A percentile compares a stretch with the other conserved stretches of the same genome.
Evolutionary conservation across 140 eudicot genomes (phyloP).

Genomic region (Flaveria floridana): DNA sequence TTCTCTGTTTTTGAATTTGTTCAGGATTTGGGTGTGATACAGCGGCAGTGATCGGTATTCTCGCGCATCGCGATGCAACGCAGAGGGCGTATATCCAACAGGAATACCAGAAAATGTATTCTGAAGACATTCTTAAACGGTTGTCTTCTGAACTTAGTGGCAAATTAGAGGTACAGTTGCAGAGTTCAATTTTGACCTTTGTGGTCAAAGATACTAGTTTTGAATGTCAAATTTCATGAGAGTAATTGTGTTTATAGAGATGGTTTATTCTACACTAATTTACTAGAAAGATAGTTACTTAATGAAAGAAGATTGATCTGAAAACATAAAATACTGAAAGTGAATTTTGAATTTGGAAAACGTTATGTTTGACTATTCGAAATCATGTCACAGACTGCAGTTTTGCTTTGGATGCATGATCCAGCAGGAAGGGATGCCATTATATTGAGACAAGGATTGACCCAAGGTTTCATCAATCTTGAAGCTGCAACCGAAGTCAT

Average conservation of each 20-base stretch:
- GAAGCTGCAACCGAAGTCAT: slow-evolving; percentile 54
- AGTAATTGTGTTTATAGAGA: neutral
- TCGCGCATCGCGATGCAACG: slow-evolving; percentile 49
- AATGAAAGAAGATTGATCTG: neutral
- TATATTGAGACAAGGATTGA: slow-evolving; percentile 42
- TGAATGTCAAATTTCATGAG: slow-evolving; percentile 9
- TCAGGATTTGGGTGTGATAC: slow-evolving; percentile 56
- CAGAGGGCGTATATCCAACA: slow-evolving; percentile 45
- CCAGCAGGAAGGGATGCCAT: slow-evolving; percentile 65
- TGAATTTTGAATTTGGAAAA: slow-evolving; percentile 15
- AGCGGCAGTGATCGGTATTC: slow-evolving; percentile 39
- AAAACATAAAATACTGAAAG: neutral
- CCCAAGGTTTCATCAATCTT: slow-evolving; percentile 30
- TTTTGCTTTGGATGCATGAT: slow-evolving; percentile 69
- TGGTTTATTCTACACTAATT: neutral
- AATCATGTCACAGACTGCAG: slow-evolving; percentile 43
- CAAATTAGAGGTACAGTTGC: slow-evolving; percentile 42
- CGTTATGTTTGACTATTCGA: slow-evolving; percentile 15
- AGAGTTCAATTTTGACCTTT: slow-evolving; percentile 11
- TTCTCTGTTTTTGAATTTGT: slow-evolving; percentile 11
- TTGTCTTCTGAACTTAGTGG: slow-evolving; percentile 52
- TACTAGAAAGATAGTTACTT: neutral
- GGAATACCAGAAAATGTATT: slow-evolving; percentile 44
- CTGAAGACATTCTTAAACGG: slow-evolving; percentile 45
- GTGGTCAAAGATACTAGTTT: slow-evolving; percentile 11